Base-by-base conservation (phyloP, 768 basidiomycete species). In the Trametes cinnabarina region DNA sequence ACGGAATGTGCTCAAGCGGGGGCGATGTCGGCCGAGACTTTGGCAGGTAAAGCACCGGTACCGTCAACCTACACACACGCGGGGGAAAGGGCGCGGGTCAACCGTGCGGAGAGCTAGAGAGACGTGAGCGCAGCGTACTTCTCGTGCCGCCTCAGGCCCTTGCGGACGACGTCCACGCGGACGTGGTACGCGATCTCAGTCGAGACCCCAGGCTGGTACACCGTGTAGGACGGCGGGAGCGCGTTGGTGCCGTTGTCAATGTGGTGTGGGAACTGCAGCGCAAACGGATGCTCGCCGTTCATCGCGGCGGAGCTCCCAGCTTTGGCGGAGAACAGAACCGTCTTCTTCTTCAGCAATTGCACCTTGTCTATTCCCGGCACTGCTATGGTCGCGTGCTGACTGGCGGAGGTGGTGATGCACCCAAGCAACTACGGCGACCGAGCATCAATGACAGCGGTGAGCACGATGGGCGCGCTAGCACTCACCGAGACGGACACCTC, bases 31-130 rank as follows among this genome's bases (percentile, higher is more conserved):
- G 79, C 44, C 71, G 71, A 15, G 77, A 71, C 63, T 78, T 77
- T 2, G 78, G 79, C 19, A 80, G 68, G 61, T 79, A 79, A 35
- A 76, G 68, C 12, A 80, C 65, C 10, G 72, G 75, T 44, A 78
- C 69, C 32, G 55, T n/a, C 41, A 63, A 35, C 49, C 58, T 59
- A 37, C 48, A 44, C 40, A 35, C 37, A n/a, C 37, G 37, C 11
- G 11, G n/a, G 39, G 34, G 7, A 32, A 32, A 32, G 30, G 47
- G 40, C 37, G 37, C 41, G 55, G 37, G 49, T 61, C 50, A 57
- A 49, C 34, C 26, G 52, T 26, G 44, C 37, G 19, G 50, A 15
- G 26, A 23, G 37, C 22, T 39, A 47, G 9, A 39, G 39, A 47
- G 37, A 39, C 48, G 32, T 44, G 25, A 54, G 25, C 39, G 46